These are phyloP conservation scores for Fusarium staphyleae DNA, from an alignment of 2,329 filamentous ascomycete genomes.

Conservation along the genomic window DNA sequence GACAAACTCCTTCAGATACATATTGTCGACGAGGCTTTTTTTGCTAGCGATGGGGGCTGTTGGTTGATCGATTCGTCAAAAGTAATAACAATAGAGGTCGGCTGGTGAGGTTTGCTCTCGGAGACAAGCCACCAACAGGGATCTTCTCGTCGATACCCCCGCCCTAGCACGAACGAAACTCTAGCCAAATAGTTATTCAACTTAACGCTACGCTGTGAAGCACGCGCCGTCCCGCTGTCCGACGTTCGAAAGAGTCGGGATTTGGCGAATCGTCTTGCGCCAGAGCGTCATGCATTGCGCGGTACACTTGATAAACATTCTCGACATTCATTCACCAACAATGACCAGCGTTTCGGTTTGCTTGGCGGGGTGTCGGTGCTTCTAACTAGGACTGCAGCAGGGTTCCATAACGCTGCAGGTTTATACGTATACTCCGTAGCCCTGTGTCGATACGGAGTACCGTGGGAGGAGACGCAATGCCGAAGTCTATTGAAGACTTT, in stretches of 20 bases:
- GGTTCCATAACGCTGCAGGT: conserved; percentile 20
- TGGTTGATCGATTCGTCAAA: conserved; percentile 14
- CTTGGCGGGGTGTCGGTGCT: neutral
- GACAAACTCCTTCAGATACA: conserved; percentile 2
- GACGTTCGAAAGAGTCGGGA: neutral
- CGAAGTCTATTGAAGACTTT: conserved; percentile 30
- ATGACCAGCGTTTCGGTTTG: conserved; percentile 2
- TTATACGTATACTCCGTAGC: conserved; percentile 21
- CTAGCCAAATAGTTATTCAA: conserved; percentile 9
- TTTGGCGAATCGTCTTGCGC: neutral
- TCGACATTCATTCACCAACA: conserved; percentile 3
- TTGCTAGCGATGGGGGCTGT: conserved; percentile 15
- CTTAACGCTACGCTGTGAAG: neutral
- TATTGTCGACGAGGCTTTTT: conserved; percentile 12
- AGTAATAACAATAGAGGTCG: conserved; percentile 2
- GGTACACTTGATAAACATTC: neutral
- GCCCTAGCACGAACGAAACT: conserved; percentile 8
- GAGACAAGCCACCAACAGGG: conserved; percentile 27
- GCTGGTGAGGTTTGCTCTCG: conserved; percentile 24
- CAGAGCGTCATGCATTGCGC: neutral
- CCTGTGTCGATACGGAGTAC: conserved; percentile 11
- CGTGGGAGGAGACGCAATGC: conserved; percentile 19
- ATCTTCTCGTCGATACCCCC: conserved; percentile 15
- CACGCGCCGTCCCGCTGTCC: conserved; percentile 25
- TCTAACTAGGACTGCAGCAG: conserved; percentile 13